Evolutionary conservation across 2,329 filamentous ascomycete genomes (phyloP).

Genomic region (Aquanectria penicillioides): DNA sequence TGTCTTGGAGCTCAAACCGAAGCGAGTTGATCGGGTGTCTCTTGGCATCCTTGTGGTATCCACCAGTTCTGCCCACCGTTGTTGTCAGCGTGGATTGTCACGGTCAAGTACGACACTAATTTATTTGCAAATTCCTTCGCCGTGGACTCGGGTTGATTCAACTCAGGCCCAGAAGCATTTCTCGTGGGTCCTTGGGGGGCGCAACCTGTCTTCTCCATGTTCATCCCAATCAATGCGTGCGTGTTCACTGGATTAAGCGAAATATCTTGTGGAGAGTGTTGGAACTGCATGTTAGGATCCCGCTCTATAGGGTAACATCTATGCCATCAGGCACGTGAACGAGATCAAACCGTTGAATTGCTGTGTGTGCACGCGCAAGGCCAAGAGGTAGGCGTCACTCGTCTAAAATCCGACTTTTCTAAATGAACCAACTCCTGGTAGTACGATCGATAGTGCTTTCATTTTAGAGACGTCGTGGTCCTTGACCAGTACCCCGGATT

Average conservation of each 20-base stretch:
- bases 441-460: background rate
- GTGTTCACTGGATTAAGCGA: conserved; percentile 14
- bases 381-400: background rate
- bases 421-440: background rate
- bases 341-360: background rate
- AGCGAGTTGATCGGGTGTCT: background rate
- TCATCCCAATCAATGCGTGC: conserved; percentile 2
- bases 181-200: background rate
- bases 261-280: background rate
- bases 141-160: conserved; percentile 7
- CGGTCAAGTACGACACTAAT: background rate
- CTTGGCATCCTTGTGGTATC: background rate
- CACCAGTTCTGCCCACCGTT: too few species aligned
- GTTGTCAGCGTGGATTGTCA: background rate
- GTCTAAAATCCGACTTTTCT: background rate
- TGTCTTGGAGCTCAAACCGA: background rate
- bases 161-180: conserved; percentile 7
- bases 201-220: too few species aligned
- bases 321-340: background rate
- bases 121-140: conserved; percentile 5
- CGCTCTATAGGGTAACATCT: conserved; percentile 1
- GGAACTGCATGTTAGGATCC: background rate
- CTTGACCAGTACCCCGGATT: background rate
- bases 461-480: background rate
- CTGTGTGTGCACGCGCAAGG: background rate